Percentiles rank a stretch among this genome's conserved stretches.
Conservation (phyloP, 2,329 filamentous ascomycete species). For the Pezicula neosporulosa region DNA sequence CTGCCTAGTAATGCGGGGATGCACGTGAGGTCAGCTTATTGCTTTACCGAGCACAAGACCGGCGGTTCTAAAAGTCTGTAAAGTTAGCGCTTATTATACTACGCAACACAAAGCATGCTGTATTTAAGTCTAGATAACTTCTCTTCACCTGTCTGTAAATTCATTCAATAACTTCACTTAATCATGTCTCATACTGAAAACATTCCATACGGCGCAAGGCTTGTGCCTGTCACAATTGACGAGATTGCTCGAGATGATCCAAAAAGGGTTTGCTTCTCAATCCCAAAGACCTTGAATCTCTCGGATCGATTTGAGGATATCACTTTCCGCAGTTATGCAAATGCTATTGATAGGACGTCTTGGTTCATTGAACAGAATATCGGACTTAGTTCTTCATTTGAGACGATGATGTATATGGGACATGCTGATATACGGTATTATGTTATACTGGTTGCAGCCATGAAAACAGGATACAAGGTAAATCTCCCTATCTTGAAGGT, state of each 20-base stretch:
- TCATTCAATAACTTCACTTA: too few relatives aligned
- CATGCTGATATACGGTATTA: slow-evolving; percentile 5
- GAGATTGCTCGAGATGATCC: slow-evolving; percentile 1
- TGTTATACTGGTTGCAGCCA: slow-evolving; percentile 3
- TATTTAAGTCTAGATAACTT: too few relatives aligned
- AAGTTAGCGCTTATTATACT: too few relatives aligned
- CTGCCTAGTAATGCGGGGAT: too few relatives aligned
- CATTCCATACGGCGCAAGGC: neutral
- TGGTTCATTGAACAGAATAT: slow-evolving; percentile 1
- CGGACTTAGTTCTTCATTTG: slow-evolving; percentile 1
- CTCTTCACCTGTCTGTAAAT: too few relatives aligned
- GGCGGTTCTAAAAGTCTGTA: too few relatives aligned
- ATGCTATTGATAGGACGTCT: slow-evolving; percentile 1
- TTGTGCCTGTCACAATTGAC: slow-evolving; percentile 1
- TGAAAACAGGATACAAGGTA: slow-evolving; percentile 8
- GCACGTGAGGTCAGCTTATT: too few relatives aligned
- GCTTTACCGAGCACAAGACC: too few relatives aligned
- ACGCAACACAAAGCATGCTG: too few relatives aligned
- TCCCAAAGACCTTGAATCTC: slow-evolving; percentile 1
- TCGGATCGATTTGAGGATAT: slow-evolving; percentile 6
- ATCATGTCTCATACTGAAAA: neutral
- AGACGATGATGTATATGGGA: slow-evolving; percentile 8
- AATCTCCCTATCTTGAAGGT: neutral
- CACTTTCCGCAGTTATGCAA: slow-evolving; percentile 1
- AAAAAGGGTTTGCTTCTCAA: slow-evolving; percentile 2